A percentile compares a stretch with the other conserved stretches of the same genome.
phyloP scores from a whole-genome alignment of 306 rosid genomes.

The Trifolium subterraneum region DNA sequence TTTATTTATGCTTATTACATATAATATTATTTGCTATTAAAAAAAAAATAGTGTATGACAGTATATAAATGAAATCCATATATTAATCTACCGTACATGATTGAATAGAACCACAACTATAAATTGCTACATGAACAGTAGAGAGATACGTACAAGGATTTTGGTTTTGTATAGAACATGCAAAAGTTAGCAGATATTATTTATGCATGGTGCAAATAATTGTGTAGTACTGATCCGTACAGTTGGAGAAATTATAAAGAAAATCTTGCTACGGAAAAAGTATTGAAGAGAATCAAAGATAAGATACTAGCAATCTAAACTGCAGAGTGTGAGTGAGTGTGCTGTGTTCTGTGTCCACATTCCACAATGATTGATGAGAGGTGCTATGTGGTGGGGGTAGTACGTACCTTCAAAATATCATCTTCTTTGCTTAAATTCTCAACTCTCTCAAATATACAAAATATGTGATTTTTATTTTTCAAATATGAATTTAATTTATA shows the following conservation, averaged over 20 bases:
- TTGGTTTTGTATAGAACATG: not conserved
- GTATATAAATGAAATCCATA: too few species aligned
- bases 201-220: not conserved
- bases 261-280: not conserved
- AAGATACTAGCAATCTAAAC: not conserved
- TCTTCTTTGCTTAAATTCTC: not conserved
- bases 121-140: too few species aligned
- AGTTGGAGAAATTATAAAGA: not conserved
- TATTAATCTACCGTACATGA: too few species aligned
- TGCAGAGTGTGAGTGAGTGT: slow-evolving; percentile 19
- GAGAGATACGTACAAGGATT: not conserved
- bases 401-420: not conserved
- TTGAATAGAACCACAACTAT: too few species aligned
- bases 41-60: too few species aligned
- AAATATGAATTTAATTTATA: too few species aligned
- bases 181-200: slow-evolving; percentile 2
- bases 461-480: too few species aligned
- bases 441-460: not conserved
- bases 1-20: too few species aligned
- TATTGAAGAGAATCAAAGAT: slow-evolving; percentile 16
- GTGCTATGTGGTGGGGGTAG: not conserved
- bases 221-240: slow-evolving; percentile 8
- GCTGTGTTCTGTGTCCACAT: not conserved
- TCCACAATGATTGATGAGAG: not conserved
- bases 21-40: too few species aligned